Percentiles rank a stretch among this genome's conserved stretches.
phyloP scores from a whole-genome alignment of 257 asterid genomes.

The Solanum chilense region DNA sequence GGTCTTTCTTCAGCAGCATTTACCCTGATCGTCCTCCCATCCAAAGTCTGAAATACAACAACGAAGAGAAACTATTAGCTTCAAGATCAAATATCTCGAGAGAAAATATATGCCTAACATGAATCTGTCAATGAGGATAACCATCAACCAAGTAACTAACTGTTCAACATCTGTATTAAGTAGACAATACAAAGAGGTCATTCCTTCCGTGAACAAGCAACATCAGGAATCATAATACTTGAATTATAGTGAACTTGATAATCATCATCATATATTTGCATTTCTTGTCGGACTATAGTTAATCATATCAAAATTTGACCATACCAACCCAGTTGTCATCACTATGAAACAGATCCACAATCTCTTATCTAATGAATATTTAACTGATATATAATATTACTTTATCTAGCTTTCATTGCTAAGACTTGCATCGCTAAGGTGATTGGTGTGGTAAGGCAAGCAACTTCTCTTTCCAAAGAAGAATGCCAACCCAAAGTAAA shows the following conservation, averaged over 20 bases:
- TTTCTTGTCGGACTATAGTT: background rate
- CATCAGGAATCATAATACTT: background rate
- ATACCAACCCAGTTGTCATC: background rate
- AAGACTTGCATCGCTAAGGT: background rate
- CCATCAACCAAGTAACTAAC: background rate
- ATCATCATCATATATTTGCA: background rate
- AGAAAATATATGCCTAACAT: background rate
- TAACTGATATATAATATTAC: background rate
- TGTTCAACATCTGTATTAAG: background rate
- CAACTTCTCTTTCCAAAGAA: background rate
- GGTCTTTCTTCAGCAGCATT: slow-evolving; percentile 69
- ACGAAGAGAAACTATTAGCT: background rate
- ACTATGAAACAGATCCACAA: background rate
- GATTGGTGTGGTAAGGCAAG: background rate
- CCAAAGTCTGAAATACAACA: slow-evolving; percentile 46
- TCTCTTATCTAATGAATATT: background rate
- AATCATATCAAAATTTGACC: background rate
- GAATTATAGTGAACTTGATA: background rate
- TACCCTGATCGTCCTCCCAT: slow-evolving; percentile 64
- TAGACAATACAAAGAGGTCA: background rate
- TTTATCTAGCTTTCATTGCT: background rate
- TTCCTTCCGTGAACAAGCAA: background rate
- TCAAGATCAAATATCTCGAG: background rate
- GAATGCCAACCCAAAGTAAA: background rate
- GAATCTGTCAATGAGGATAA: background rate